A percentile compares a stretch with the other conserved stretches of the same genome.
Conservation (phyloP, 805 yeast species). For the Ogataea angusta region DNA sequence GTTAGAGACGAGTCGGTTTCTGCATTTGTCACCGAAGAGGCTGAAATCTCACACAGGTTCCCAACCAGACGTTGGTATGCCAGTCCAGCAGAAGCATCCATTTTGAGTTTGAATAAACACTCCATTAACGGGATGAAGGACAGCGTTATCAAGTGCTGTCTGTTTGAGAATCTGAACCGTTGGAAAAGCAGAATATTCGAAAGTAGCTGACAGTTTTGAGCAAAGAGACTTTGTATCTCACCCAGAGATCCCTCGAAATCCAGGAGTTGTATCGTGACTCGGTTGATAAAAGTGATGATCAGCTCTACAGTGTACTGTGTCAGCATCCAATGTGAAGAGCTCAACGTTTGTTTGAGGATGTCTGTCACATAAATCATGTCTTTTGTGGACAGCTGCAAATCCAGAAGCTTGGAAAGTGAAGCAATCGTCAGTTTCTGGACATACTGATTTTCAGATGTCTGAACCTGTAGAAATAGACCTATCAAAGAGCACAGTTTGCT, state of each 20-base stretch:
- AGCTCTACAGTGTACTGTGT: constrained; percentile 66
- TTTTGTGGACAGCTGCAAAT: not conserved
- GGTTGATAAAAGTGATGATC: constrained; percentile 25
- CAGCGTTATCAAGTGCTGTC: constrained; percentile 64
- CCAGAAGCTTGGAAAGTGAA: constrained; percentile 31
- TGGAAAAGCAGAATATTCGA: constrained; percentile 66
- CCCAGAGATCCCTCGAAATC: constrained; percentile 8
- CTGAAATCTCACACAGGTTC: constrained; percentile 72
- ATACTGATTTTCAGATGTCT: not conserved
- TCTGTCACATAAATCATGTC: not conserved
- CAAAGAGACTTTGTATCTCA: constrained; percentile 31
- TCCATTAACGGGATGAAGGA: constrained; percentile 50
- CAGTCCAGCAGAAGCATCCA: constrained; percentile 34
- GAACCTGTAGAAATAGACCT: constrained; percentile 6
- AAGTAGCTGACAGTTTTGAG: constrained; percentile 42
- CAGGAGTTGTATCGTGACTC: constrained; percentile 11
- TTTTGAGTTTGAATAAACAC: constrained; percentile 34
- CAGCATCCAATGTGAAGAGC: constrained; percentile 54
- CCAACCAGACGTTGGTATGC: constrained; percentile 56
- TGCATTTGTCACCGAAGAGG: constrained; percentile 25
- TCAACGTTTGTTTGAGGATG: constrained; percentile 40
- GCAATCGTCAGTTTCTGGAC: constrained; percentile 27
- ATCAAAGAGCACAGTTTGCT: constrained; percentile 2
- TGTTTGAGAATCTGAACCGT: constrained; percentile 62
- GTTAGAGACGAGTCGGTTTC: constrained; percentile 35